phyloP scores from a whole-genome alignment of 2,329 filamentous ascomycete species.

The Beauveria medogensis region DNA sequence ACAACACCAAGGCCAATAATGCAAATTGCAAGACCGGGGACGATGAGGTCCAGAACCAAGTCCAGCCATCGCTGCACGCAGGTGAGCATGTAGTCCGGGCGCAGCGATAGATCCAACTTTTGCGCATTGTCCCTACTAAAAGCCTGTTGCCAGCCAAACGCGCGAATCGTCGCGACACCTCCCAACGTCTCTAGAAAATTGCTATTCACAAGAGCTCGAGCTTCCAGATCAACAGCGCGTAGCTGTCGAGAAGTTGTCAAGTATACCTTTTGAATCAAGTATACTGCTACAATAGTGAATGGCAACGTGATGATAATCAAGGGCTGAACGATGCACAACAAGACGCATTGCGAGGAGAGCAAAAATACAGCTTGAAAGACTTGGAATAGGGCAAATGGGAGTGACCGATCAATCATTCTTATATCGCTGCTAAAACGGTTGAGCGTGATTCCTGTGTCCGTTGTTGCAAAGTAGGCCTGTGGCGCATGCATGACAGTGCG shows the following conservation, averaged over 20 bases:
- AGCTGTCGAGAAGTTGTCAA: conserved; percentile 14
- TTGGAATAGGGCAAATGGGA: conserved; percentile 10
- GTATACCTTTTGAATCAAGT: conserved; percentile 15
- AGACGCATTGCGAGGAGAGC: conserved; percentile 8
- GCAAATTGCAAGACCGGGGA: conserved; percentile 13
- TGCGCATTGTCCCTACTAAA: neutral
- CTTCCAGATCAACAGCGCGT: conserved; percentile 5
- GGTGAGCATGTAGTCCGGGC: conserved; percentile 26
- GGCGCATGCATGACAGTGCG: conserved; percentile 13
- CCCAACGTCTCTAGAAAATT: conserved; percentile 8
- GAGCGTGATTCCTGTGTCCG: conserved; percentile 12
- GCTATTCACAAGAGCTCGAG: neutral
- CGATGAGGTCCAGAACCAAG: conserved; percentile 34
- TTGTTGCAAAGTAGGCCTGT: conserved; percentile 11
- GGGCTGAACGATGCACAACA: conserved; percentile 8
- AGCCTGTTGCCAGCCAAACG: conserved; percentile 6
- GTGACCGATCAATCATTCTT: conserved; percentile 9
- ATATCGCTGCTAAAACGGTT: conserved; percentile 14
- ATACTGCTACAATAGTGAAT: conserved; percentile 2
- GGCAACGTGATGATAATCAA: conserved; percentile 6
- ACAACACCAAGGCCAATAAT: neutral
- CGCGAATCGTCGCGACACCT: conserved; percentile 6
- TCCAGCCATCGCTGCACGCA: conserved; percentile 37
- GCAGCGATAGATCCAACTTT: neutral
- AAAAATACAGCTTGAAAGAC: conserved; percentile 7